Conservation (phyloP, 441 rosid species). For the Corymbia citriodora region DNA sequence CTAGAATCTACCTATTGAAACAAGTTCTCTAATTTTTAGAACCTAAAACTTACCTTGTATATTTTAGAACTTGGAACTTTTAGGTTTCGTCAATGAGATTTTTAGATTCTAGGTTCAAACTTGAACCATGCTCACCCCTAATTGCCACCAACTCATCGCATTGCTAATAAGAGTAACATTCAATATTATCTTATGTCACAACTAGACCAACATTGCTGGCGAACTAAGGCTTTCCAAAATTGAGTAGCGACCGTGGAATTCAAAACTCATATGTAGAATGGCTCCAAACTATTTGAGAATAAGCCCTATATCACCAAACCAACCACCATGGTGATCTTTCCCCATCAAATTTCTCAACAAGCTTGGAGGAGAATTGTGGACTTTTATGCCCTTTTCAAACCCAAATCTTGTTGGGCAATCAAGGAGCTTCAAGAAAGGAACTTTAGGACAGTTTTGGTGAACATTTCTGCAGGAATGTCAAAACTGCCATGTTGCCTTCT, state of each 20-base stretch:
- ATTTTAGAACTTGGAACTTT: too few relatives aligned
- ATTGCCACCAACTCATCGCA: too few relatives aligned
- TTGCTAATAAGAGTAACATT: neutral
- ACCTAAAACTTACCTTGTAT: too few relatives aligned
- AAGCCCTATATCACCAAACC: neutral
- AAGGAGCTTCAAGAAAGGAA: neutral
- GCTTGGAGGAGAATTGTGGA: neutral
- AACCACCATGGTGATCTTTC: neutral
- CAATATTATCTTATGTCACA: neutral
- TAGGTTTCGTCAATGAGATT: too few relatives aligned
- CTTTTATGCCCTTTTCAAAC: neutral
- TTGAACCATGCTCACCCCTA: too few relatives aligned
- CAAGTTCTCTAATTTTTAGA: too few relatives aligned
- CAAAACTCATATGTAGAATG: neutral
- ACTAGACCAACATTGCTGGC: too few relatives aligned
- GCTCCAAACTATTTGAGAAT: neutral
- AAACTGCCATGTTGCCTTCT: too few relatives aligned
- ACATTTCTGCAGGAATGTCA: rapidly evolving
- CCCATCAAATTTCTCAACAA: neutral
- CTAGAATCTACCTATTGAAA: too few relatives aligned
- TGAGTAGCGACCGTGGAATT: neutral
- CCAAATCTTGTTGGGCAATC: neutral
- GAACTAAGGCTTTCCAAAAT: neutral
- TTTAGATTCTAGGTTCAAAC: too few relatives aligned
- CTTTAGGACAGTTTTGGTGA: neutral